Evolutionary conservation across 2,329 filamentous ascomycete genomes (phyloP).

Genomic region (Colletotrichum sp.): DNA sequence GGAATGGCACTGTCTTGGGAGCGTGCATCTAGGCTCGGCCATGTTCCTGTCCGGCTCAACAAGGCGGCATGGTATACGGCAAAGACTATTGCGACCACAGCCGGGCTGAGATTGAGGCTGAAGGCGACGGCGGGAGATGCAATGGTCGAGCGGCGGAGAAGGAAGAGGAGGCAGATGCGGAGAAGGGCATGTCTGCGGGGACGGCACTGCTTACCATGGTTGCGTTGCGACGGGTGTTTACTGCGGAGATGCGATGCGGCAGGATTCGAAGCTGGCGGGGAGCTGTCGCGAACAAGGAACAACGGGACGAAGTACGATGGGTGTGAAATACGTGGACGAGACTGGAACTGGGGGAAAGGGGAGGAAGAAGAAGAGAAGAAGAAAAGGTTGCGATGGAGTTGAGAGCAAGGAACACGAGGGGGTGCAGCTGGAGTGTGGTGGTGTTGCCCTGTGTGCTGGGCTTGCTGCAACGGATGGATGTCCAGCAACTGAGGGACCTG

Average conservation of each 20-base stretch:
- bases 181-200: not conserved
- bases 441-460: not conserved
- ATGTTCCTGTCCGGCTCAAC: not conserved
- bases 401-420: not conserved
- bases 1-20: constrained; percentile 12
- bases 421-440: not conserved
- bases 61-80: not conserved
- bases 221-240: not conserved
- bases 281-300: not conserved
- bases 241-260: not conserved
- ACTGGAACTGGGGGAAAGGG: not conserved
- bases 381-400: not conserved
- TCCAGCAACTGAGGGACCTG: not conserved
- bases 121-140: not conserved
- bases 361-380: not conserved
- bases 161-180: not conserved
- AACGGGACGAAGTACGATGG: not conserved
- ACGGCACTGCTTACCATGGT: constrained; percentile 1
- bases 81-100: not conserved
- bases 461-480: not conserved
- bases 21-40: not conserved
- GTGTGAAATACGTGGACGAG: not conserved
- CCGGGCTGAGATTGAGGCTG: not conserved
- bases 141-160: not conserved
- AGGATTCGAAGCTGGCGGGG: not conserved